Percentiles rank a stretch among this genome's conserved stretches.
Conservation (phyloP, 2,329 filamentous ascomycete species). For the Aspergillus sp. region DNA sequence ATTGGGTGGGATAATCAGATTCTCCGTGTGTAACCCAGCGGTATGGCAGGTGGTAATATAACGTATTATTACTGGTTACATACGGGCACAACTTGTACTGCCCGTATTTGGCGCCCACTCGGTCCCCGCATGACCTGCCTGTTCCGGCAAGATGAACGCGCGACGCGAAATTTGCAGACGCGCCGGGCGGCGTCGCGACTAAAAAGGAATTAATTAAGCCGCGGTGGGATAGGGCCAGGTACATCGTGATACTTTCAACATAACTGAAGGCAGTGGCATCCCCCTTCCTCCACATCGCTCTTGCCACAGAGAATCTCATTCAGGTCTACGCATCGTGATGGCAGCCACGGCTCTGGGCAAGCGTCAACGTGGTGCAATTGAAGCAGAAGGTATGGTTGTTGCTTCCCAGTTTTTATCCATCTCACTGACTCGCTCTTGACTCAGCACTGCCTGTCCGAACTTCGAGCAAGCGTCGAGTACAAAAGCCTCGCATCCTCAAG, state of each 20-base stretch:
- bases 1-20: too few relatives aligned
- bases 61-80: not conserved
- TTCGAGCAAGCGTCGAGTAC: slow-evolving; percentile 45
- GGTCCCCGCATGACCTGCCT: not conserved
- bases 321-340: slow-evolving; percentile 23
- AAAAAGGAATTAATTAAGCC: not conserved
- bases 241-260: not conserved
- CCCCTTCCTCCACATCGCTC: slow-evolving; percentile 6
- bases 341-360: slow-evolving; percentile 40
- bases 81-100: not conserved
- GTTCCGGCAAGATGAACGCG: not conserved
- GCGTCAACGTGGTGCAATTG: slow-evolving; percentile 34
- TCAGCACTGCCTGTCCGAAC: slow-evolving; percentile 29
- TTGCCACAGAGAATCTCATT: slow-evolving; percentile 11
- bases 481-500: slow-evolving; percentile 36
- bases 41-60: too few relatives aligned
- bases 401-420: not conserved
- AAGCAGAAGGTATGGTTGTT: slow-evolving; percentile 35
- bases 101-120: not conserved
- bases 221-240: not conserved
- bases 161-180: not conserved
- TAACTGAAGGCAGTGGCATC: not conserved
- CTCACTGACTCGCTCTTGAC: slow-evolving; percentile 11
- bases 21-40: too few relatives aligned
- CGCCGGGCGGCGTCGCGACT: not conserved